A percentile compares a stretch with the other conserved stretches of the same genome.
phyloP scores from a whole-genome alignment of 2,329 filamentous ascomycete species.

The Nothophoma quercina region DNA sequence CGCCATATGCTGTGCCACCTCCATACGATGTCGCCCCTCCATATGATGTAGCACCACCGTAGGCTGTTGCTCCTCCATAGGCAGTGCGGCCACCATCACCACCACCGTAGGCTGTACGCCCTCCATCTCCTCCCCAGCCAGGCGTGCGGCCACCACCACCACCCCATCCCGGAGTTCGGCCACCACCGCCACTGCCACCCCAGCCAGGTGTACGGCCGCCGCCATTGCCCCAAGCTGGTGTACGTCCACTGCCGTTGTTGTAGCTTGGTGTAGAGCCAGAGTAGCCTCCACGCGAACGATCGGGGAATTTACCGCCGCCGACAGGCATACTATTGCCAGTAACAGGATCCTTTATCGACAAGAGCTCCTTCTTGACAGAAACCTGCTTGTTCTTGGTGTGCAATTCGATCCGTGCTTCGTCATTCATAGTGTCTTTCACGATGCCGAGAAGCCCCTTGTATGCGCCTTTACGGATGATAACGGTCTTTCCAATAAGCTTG shows the following conservation, averaged over 20 bases:
- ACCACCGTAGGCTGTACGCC: conserved; percentile 48
- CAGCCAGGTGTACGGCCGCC: conserved; percentile 45
- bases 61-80: conserved; percentile 54
- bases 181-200: conserved; percentile 60
- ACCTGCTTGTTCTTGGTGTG: conserved; percentile 95
- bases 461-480: conserved; percentile 83
- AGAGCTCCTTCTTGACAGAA: conserved; percentile 78
- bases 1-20: conserved; percentile 51
- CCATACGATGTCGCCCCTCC: conserved; percentile 76
- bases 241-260: conserved; percentile 46
- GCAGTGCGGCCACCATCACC: conserved; percentile 49
- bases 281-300: conserved; percentile 50
- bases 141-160: conserved; percentile 55
- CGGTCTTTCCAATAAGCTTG: conserved; percentile 86
- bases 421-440: conserved; percentile 92
- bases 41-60: conserved; percentile 72
- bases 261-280: conserved; percentile 45
- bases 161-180: conserved; percentile 55
- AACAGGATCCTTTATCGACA: conserved; percentile 83
- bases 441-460: conserved; percentile 95
- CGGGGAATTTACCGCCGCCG: conserved; percentile 50
- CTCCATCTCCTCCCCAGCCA: conserved; percentile 56
- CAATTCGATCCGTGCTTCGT: conserved; percentile 85
- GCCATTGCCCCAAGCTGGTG: conserved; percentile 44
- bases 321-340: conserved; percentile 82